A percentile compares a stretch with the other conserved stretches of the same genome.
These are phyloP conservation scores for Zygosaccharomyces bailii DNA, from an alignment of 805 yeast species.

Conservation along the genomic window DNA sequence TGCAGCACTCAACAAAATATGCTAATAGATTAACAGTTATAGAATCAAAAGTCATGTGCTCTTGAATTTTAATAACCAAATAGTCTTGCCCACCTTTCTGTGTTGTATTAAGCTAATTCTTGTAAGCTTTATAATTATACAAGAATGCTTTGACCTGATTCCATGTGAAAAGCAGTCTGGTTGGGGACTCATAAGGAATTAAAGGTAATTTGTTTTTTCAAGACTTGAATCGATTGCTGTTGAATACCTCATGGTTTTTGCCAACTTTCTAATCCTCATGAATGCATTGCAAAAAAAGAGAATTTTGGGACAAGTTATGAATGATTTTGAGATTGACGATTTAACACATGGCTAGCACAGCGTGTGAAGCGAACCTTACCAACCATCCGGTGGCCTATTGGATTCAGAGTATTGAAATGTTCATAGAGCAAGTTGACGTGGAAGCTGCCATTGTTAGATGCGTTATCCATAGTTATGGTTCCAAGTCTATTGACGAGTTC, in stretches of 20 bases:
- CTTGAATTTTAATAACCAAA: too few species aligned
- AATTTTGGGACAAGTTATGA: conserved; percentile 2
- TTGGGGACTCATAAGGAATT: conserved; percentile 5
- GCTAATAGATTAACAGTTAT: too few species aligned
- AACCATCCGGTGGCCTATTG: conserved; percentile 3
- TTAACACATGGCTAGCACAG: conserved; percentile 10
- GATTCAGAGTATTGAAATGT: conserved; percentile 1
- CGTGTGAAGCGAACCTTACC: conserved; percentile 6
- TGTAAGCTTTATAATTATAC: conserved; percentile 5
- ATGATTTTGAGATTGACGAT: conserved; percentile 8
- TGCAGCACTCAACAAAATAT: too few species aligned
- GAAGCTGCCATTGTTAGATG: conserved; percentile 1
- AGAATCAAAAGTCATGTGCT: too few species aligned
- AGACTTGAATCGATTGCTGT: conserved; percentile 4
- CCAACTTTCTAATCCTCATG: conserved; percentile 6
- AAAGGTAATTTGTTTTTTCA: conserved; percentile 6
- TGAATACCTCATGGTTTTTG: conserved; percentile 2
- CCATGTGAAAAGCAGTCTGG: conserved; percentile 9
- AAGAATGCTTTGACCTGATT: conserved; percentile 9
- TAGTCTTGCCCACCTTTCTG: neutral
- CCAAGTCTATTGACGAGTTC: conserved; percentile 10
- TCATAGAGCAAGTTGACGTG: conserved; percentile 1
- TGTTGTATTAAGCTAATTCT: neutral
- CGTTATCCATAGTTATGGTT: conserved; percentile 8
- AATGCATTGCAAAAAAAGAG: conserved; percentile 7